These are phyloP conservation scores for Pseudognaphalium luteoalbum DNA, from an alignment of 129 eudicot genomes.

Conservation along the genomic window DNA sequence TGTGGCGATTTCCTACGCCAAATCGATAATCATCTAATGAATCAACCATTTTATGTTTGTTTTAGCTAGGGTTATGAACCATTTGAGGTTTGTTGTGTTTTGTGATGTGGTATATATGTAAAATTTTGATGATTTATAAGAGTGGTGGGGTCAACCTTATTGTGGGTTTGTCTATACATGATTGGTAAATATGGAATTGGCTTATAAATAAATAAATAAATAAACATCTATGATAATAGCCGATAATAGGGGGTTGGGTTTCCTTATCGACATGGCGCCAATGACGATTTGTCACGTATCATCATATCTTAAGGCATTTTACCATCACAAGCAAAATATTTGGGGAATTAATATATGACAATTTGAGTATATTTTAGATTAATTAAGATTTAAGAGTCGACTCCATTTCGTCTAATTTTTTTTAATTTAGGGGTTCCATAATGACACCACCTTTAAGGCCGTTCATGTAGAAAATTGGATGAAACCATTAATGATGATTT, in stretches of 20 bases:
- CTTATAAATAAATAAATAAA: no score
- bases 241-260: no score
- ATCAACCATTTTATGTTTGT: constrained; percentile 11
- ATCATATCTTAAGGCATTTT: background rate
- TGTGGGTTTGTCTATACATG: background rate
- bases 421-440: no score
- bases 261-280: background rate
- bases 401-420: no score
- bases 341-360: background rate
- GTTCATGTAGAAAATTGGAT: no score
- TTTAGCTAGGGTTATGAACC: background rate
- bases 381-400: no score
- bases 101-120: background rate
- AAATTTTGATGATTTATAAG: no score
- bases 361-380: no score
- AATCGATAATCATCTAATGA: background rate
- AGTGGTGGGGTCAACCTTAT: constrained; percentile 2
- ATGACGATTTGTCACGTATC: background rate
- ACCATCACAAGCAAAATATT: background rate
- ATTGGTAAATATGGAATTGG: background rate
- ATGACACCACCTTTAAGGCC: no score
- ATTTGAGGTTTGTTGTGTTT: background rate
- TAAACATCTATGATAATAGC: background rate
- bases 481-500: no score
- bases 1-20: constrained; percentile 22